These are phyloP conservation scores for Plectranthus barbatus DNA, from an alignment of 257 asterid species.

Conservation along the genomic window DNA sequence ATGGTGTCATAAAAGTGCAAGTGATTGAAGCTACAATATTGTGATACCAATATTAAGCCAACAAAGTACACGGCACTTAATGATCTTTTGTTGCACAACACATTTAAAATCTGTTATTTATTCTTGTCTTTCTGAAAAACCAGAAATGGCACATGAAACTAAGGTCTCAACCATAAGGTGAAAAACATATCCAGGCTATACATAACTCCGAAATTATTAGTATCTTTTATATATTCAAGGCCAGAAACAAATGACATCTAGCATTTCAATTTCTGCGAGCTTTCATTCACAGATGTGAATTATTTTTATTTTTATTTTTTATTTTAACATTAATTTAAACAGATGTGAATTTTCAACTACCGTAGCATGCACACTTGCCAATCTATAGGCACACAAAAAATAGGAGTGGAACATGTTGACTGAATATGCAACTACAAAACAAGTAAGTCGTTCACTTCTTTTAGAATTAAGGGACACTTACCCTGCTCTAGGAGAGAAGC, in stretches of 20 bases:
- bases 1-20: neutral
- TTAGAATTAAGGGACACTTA: conserved; percentile 29
- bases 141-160: no score
- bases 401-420: neutral
- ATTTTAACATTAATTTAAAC: no score
- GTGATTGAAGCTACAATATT: neutral
- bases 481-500: conserved; percentile 33
- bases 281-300: neutral
- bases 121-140: no score
- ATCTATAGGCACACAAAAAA: neutral
- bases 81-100: neutral
- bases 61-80: neutral
- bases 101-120: neutral
- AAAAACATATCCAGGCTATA: no score
- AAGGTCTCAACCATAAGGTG: no score
- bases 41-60: neutral
- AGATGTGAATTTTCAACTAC: neutral
- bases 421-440: neutral
- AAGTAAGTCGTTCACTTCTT: neutral
- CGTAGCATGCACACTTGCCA: neutral
- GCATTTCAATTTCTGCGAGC: neutral
- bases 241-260: neutral
- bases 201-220: neutral
- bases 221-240: neutral
- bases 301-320: no score